Percentiles rank a stretch among this genome's conserved stretches.
phyloP scores from a whole-genome alignment of 2,329 filamentous ascomycete genomes.

The Diaporthe helianthi region DNA sequence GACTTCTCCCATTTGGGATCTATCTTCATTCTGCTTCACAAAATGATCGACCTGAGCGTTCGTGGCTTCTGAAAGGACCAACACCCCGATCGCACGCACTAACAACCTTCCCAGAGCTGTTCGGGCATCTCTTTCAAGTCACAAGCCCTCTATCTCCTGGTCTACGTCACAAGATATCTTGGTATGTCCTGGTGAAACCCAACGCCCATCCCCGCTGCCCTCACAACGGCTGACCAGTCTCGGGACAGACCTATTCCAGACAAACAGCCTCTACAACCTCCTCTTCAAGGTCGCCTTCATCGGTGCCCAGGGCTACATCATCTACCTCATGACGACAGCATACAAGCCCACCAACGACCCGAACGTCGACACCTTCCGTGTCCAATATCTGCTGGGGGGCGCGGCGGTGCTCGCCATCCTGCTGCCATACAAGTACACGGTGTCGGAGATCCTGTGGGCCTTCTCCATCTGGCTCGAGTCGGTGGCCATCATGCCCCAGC shows the following conservation, averaged over 20 bases:
- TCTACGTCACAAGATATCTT: slow-evolving; percentile 93
- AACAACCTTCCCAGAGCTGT: slow-evolving; percentile 74
- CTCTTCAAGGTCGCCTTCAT: slow-evolving; percentile 97
- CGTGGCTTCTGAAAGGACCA: slow-evolving; percentile 42
- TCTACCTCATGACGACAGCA: slow-evolving; percentile 97
- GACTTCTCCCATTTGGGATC: slow-evolving; percentile 96
- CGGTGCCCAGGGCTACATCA: slow-evolving; percentile 85
- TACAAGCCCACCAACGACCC: slow-evolving; percentile 98
- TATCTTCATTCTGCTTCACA: slow-evolving; percentile 93
- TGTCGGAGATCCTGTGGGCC: slow-evolving; percentile 91
- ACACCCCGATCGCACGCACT: slow-evolving; percentile 27
- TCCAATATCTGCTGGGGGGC: slow-evolving; percentile 89
- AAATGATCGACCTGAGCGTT: slow-evolving; percentile 94
- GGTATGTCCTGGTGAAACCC: slow-evolving; percentile 55
- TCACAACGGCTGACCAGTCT: slow-evolving; percentile 29
- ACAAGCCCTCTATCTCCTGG: slow-evolving; percentile 90
- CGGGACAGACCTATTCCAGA: slow-evolving; percentile 80
- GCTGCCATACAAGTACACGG: slow-evolving; percentile 83
- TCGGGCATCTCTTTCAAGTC: slow-evolving; percentile 99
- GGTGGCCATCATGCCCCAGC: slow-evolving; percentile 94
- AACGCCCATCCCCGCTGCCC: slow-evolving; percentile 17
- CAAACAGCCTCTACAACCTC: slow-evolving; percentile 86
- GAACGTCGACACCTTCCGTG: slow-evolving; percentile 95
- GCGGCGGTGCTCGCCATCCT: slow-evolving; percentile 80
- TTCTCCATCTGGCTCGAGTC: slow-evolving; percentile 99